Conservation (phyloP, 192 early-diverging fungal genomes). For the Dissophora ornata region DNA sequence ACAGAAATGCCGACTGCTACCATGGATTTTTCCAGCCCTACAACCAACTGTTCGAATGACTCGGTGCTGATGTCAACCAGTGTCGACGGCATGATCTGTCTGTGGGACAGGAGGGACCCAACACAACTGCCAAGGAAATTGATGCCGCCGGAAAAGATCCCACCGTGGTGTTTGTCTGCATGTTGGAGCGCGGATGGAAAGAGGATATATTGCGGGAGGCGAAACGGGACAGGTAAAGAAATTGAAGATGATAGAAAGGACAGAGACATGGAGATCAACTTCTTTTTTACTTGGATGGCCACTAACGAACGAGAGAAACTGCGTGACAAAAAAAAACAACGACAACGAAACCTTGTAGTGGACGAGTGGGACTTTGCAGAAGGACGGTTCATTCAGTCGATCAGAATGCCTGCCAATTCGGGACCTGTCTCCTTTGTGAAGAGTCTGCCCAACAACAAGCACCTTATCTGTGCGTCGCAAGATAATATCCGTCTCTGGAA, state of each 20-base stretch:
- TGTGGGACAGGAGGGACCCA: slow-evolving; percentile 81
- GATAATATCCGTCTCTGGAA: slow-evolving; percentile 97
- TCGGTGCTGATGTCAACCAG: slow-evolving; percentile 76
- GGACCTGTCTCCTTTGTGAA: slow-evolving; percentile 86
- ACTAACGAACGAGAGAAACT: too few relatives aligned
- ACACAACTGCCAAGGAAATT: slow-evolving; percentile 62
- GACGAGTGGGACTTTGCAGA: slow-evolving; percentile 89
- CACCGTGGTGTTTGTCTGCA: slow-evolving; percentile 80
- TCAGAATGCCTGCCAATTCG: slow-evolving; percentile 88
- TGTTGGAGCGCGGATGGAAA: slow-evolving; percentile 89
- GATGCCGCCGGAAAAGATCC: slow-evolving; percentile 67
- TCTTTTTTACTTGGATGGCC: too few relatives aligned
- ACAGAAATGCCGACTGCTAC: slow-evolving; percentile 31
- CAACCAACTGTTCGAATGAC: slow-evolving; percentile 35
- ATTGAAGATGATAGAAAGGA: too few relatives aligned
- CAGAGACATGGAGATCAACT: too few relatives aligned
- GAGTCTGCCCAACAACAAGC: slow-evolving; percentile 81
- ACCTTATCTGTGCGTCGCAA: slow-evolving; percentile 86
- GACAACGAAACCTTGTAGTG: too few relatives aligned
- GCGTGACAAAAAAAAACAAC: too few relatives aligned
- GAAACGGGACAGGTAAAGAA: slow-evolving; percentile 82
- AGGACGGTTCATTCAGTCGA: slow-evolving; percentile 71
- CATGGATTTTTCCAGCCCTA: slow-evolving; percentile 37
- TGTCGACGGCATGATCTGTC: slow-evolving; percentile 76
- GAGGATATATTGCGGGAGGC: slow-evolving; percentile 84